phyloP scores from a whole-genome alignment of 371 early-diverging fungal genomes.

The Circinella umbellata region DNA sequence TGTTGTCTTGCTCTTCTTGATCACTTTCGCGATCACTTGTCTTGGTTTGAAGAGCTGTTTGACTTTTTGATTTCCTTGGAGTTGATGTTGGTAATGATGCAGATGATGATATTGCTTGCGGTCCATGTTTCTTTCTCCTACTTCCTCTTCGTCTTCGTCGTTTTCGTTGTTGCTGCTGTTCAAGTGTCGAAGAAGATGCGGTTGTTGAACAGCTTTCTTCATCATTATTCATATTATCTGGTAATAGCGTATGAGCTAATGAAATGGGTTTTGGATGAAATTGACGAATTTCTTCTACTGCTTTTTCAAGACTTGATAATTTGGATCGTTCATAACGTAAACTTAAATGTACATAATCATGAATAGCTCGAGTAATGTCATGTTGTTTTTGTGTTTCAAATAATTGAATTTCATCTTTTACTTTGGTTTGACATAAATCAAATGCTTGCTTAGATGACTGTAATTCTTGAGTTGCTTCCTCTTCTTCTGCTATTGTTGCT shows the following conservation, averaged over 20 bases:
- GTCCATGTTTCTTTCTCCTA: conserved; percentile 21
- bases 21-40: conserved; percentile 18
- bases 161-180: not conserved
- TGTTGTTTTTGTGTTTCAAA: conserved; percentile 58
- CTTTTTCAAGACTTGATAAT: conserved; percentile 52
- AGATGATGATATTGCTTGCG: conserved; percentile 38
- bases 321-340: conserved; percentile 57
- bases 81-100: conserved; percentile 51
- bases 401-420: conserved; percentile 55
- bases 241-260: conserved; percentile 12
- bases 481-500: conserved; percentile 53
- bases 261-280: conserved; percentile 21
- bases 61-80: conserved; percentile 6
- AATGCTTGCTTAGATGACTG: conserved; percentile 41
- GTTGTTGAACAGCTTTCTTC: conserved; percentile 15
- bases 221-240: conserved; percentile 11
- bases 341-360: conserved; percentile 52
- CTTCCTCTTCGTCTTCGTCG: conserved; percentile 29
- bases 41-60: conserved; percentile 13
- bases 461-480: conserved; percentile 46
- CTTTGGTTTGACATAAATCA: conserved; percentile 50
- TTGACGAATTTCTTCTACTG: conserved; percentile 48
- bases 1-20: conserved; percentile 11
- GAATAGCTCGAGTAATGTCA: conserved; percentile 50
- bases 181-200: conserved; percentile 19